These are phyloP conservation scores for Didymellaceae sp. DNA, from an alignment of 2,329 filamentous ascomycete genomes.

Conservation along the genomic window DNA sequence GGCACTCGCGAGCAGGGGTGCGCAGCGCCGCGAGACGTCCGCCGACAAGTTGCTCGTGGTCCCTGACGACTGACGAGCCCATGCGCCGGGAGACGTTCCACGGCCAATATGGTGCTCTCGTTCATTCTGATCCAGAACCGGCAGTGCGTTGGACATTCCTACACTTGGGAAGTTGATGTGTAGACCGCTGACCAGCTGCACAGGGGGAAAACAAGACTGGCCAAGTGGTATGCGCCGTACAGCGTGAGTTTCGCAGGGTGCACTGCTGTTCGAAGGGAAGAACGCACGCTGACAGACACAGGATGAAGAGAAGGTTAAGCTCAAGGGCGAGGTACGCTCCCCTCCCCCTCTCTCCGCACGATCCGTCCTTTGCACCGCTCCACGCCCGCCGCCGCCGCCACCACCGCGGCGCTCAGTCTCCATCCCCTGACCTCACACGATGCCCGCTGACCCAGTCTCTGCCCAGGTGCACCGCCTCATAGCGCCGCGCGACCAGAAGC, in stretches of 20 bases:
- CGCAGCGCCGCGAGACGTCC: no score
- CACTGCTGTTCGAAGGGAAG: neutral
- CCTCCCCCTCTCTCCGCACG: conserved; percentile 2
- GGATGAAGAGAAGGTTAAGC: conserved; percentile 98
- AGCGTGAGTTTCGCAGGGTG: conserved; percentile 60
- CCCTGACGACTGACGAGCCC: conserved; percentile 15
- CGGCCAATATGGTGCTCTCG: conserved; percentile 68
- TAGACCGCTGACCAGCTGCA: conserved; percentile 12
- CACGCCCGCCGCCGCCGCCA: neutral
- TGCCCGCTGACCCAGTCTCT: neutral
- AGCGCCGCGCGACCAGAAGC: conserved; percentile 96
- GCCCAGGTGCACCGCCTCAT: conserved; percentile 92
- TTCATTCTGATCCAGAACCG: conserved; percentile 91
- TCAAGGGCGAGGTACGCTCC: conserved; percentile 84
- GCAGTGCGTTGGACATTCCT: conserved; percentile 62
- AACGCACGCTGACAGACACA: conserved; percentile 38
- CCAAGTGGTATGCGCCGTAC: conserved; percentile 99
- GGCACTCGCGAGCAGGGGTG: no score
- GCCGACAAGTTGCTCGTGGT: neutral
- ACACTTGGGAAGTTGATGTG: neutral
- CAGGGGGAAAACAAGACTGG: conserved; percentile 96
- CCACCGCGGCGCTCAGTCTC: no score
- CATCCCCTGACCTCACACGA: no score
- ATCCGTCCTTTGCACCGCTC: neutral
- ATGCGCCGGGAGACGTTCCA: conserved; percentile 18